Percentiles rank a stretch among this genome's conserved stretches.
These are phyloP conservation scores for Starmerella tilneyi DNA, from an alignment of 805 yeast genomes.

Conservation along the genomic window DNA sequence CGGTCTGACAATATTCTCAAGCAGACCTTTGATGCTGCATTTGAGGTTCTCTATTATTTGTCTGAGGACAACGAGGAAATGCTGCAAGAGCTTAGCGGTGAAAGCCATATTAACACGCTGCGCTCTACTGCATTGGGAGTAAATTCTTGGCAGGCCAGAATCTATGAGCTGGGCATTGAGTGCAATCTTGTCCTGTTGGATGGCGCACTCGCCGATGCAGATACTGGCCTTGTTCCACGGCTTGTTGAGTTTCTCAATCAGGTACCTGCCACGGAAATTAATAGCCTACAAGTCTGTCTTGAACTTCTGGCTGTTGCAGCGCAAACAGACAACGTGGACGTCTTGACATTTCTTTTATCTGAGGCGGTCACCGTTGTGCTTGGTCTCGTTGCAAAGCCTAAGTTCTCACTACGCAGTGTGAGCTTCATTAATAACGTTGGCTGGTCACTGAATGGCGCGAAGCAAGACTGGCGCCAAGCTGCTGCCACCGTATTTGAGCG, in stretches of 20 bases:
- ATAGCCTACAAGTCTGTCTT: slow-evolving; percentile 56
- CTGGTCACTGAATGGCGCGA: slow-evolving; percentile 22
- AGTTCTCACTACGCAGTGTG: slow-evolving; percentile 46
- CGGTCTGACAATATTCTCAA: not conserved
- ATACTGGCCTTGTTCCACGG: slow-evolving; percentile 11
- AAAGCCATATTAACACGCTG: not conserved
- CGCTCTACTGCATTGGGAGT: not conserved
- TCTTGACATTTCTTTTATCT: slow-evolving; percentile 15
- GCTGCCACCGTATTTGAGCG: slow-evolving; percentile 28
- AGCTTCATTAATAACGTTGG: slow-evolving; percentile 55
- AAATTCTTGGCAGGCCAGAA: slow-evolving; percentile 20
- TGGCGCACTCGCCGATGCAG: slow-evolving; percentile 16
- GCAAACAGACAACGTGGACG: slow-evolving; percentile 18
- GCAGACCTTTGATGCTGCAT: slow-evolving; percentile 21
- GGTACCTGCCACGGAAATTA: slow-evolving; percentile 32
- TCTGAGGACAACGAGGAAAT: slow-evolving; percentile 27
- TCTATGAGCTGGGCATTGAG: slow-evolving; percentile 27
- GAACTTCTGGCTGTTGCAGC: slow-evolving; percentile 51
- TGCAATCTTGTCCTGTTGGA: slow-evolving; percentile 22
- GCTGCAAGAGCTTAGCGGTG: slow-evolving; percentile 10
- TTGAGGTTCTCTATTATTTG: slow-evolving; percentile 29
- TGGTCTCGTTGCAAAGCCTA: slow-evolving; percentile 23
- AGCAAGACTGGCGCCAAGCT: slow-evolving; percentile 32
- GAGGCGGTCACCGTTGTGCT: slow-evolving; percentile 31
- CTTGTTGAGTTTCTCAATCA: slow-evolving; percentile 11